A percentile compares a stretch with the other conserved stretches of the same genome.
phyloP scores from a whole-genome alignment of 441 rosid genomes.

The Brassica hybrid region DNA sequence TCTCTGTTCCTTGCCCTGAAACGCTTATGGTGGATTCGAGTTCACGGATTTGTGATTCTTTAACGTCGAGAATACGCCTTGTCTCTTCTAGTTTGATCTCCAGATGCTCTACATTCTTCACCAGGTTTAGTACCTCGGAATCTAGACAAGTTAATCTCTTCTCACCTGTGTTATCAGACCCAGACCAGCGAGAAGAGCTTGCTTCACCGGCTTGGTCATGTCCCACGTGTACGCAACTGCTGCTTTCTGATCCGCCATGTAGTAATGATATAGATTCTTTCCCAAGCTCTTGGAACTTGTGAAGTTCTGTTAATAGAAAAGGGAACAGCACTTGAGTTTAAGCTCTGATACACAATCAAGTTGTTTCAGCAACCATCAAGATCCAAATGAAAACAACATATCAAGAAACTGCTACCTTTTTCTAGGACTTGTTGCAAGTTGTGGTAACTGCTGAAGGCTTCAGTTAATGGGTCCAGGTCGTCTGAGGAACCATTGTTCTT shows the following conservation, averaged over 20 bases:
- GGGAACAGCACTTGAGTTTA: constrained; percentile 1
- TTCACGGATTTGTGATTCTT: constrained; percentile 62
- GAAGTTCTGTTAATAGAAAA: constrained; percentile 59
- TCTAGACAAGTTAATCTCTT: constrained; percentile 46
- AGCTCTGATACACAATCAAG: constrained; percentile 14
- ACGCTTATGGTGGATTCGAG: constrained; percentile 53
- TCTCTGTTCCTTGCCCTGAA: constrained; percentile 53
- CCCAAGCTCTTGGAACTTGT: constrained; percentile 70
- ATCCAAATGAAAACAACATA: constrained; percentile 24
- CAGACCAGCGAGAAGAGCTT: constrained; percentile 47
- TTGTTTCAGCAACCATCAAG: neutral
- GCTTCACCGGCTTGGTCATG: no score
- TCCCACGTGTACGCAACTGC: constrained; percentile 35
- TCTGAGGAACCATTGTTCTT: constrained; percentile 47
- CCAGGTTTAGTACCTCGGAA: constrained; percentile 53
- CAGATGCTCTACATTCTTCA: constrained; percentile 54
- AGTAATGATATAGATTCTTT: constrained; percentile 47
- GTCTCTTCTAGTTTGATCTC: constrained; percentile 69
- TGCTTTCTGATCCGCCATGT: constrained; percentile 44
- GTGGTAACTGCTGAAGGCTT: constrained; percentile 62
- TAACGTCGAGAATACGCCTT: constrained; percentile 48
- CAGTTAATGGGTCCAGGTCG: constrained; percentile 55
- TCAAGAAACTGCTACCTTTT: constrained; percentile 54
- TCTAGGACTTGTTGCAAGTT: constrained; percentile 72
- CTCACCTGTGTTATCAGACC: constrained; percentile 40